Evolutionary conservation across 768 basidiomycete genomes (phyloP), one percentile per base, ranked within the genome.

Genomic region (Tulasnella sp.): DNA sequence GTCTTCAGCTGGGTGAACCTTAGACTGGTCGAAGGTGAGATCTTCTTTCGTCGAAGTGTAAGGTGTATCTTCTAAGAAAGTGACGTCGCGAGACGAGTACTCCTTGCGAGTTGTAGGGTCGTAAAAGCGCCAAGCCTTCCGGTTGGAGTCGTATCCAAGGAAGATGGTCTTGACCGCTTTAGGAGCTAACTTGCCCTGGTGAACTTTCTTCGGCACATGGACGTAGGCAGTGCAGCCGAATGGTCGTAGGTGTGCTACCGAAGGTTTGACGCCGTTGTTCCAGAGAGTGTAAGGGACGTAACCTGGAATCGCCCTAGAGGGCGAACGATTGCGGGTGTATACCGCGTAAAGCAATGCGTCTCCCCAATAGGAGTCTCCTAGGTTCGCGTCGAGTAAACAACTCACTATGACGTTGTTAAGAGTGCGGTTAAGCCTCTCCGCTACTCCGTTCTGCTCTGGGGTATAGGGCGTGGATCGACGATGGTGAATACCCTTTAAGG

Each of bases 401-500:
- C 37, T 40, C 3, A 40, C 37, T 6, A 73, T 34, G 7, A 7
- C n/a, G 18, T 76, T 41, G 20, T 40, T 34, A 3, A 76, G 40
- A 16, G 75, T 76, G 16, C 40, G 31, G 40, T 76, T 76, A 12
- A 50, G 28, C 8, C 50, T 20, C 48, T 76, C 75, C 4, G 46
- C 75, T 7, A 76, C 75, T 76, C 75, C 75, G 44, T 76, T 76
- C 41, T 42, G 46, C 31, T 76, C 8, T 4, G 11, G 75, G 22
- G 46, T 76, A 41, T 76, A 46, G 40, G 41, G 28, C 8, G 50
- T 54, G 7, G 75, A 46, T 4, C 31, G 31, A 8, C 48, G 42
- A 28, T 76, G 75, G 5, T 31, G 40, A 7, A 76, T 76, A 7
- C 75, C 75, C 4, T 76, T 42, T 6, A 7, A 4, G 24, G 75